These are phyloP conservation scores for Mollisia scopiformis DNA, from an alignment of 2,329 filamentous ascomycete genomes.

Conservation along the genomic window DNA sequence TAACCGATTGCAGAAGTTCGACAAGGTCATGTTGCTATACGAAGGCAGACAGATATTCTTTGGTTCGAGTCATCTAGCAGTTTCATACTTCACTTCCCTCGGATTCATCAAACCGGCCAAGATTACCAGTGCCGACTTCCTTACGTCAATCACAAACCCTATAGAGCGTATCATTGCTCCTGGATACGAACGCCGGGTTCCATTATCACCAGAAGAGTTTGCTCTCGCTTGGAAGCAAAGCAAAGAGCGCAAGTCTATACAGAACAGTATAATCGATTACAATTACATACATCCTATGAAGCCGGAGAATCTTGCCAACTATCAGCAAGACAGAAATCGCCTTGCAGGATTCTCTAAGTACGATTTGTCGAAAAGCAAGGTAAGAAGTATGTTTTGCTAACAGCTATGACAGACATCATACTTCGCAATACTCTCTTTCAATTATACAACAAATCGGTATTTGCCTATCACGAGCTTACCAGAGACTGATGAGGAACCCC, in stretches of 20 bases:
- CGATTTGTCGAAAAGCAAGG: no score
- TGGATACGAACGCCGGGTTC: slow-evolving; percentile 59
- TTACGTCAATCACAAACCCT: background rate
- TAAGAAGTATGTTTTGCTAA: no score
- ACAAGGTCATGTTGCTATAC: background rate
- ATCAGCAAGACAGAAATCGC: no score
- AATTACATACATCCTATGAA: slow-evolving; percentile 51
- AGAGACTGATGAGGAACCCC: slow-evolving; percentile 74
- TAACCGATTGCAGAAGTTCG: no score
- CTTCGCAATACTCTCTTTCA: slow-evolving; percentile 73
- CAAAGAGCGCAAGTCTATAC: slow-evolving; percentile 41
- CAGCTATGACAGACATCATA: no score
- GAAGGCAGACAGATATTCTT: background rate
- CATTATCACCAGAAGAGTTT: slow-evolving; percentile 56
- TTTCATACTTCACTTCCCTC: background rate
- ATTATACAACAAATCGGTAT: slow-evolving; percentile 74
- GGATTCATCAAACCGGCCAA: background rate
- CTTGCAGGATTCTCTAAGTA: no score
- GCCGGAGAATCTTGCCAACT: no score
- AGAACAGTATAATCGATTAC: slow-evolving; percentile 49
- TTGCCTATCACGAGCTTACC: slow-evolving; percentile 81
- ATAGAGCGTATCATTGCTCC: background rate
- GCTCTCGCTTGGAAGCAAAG: slow-evolving; percentile 50
- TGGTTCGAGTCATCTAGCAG: background rate
- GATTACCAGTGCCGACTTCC: background rate